Evolutionary conservation across 768 basidiomycete genomes (phyloP).

Genomic region (Kwoniella europaea): DNA sequence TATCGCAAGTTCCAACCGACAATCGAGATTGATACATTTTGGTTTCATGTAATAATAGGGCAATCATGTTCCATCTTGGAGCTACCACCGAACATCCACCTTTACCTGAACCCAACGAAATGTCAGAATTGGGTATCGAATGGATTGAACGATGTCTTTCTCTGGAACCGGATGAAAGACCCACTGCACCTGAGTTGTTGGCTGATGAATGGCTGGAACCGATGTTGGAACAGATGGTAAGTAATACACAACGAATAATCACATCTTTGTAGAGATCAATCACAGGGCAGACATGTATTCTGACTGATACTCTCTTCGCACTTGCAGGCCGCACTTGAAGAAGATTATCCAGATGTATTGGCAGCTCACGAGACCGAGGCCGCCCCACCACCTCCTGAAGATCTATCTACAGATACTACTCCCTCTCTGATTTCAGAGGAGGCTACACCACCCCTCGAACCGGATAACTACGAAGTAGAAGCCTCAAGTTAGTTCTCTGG

Average conservation of each 20-base stretch:
- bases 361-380: slow-evolving; percentile 13
- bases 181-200: slow-evolving; percentile 81
- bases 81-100: slow-evolving; percentile 96
- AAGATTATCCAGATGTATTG: slow-evolving; percentile 22
- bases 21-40: background rate
- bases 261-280: too few species aligned
- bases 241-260: slow-evolving; percentile 1
- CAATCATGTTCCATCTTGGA: slow-evolving; percentile 99
- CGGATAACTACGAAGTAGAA: background rate
- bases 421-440: slow-evolving; percentile 15
- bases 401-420: slow-evolving; percentile 9
- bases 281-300: too few species aligned
- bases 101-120: slow-evolving; percentile 85
- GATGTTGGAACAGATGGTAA: slow-evolving; percentile 38
- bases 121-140: slow-evolving; percentile 84
- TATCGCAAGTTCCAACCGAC: slow-evolving; percentile 10
- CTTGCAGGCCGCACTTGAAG: slow-evolving; percentile 15
- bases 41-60: slow-evolving; percentile 67
- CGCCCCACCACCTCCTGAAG: slow-evolving; percentile 19
- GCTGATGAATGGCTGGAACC: slow-evolving; percentile 73
- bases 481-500: background rate
- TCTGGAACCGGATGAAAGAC: slow-evolving; percentile 81
- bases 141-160: slow-evolving; percentile 92
- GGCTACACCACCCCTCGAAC: slow-evolving; percentile 9
- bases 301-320: background rate